A percentile compares a stretch with the other conserved stretches of the same genome.
Evolutionary conservation across 2,329 filamentous ascomycete genomes (phyloP).

Genomic region (Fusarium palustre): DNA sequence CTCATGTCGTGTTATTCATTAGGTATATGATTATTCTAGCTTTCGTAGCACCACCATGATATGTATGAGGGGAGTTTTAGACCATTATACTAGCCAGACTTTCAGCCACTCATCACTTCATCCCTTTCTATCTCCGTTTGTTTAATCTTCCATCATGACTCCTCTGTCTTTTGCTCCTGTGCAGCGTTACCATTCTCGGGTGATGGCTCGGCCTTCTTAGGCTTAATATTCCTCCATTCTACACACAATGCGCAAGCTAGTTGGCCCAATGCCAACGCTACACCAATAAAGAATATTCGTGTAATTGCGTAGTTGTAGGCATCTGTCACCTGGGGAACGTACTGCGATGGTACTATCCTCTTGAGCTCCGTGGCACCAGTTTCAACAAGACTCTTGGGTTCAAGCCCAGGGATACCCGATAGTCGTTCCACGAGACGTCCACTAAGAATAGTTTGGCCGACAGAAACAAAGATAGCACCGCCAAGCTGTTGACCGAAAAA

Average conservation of each 20-base stretch:
- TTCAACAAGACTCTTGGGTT: slow-evolving; percentile 57
- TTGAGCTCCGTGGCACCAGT: slow-evolving; percentile 71
- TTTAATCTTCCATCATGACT: slow-evolving; percentile 25
- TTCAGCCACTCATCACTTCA: neutral
- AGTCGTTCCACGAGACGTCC: slow-evolving; percentile 58
- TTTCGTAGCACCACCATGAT: neutral
- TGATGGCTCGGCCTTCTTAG: slow-evolving; percentile 53
- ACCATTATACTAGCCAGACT: neutral
- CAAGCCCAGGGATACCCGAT: slow-evolving; percentile 56
- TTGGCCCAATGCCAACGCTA: slow-evolving; percentile 66
- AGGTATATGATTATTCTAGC: slow-evolving; percentile 8
- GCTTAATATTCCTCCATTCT: slow-evolving; percentile 76
- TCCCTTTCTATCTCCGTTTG: neutral
- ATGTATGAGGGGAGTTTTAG: neutral
- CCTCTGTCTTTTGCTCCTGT: slow-evolving; percentile 20
- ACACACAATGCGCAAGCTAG: slow-evolving; percentile 69
- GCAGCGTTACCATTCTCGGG: slow-evolving; percentile 2
- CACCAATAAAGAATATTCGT: slow-evolving; percentile 70
- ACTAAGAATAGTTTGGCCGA: slow-evolving; percentile 66
- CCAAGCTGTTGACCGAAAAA: slow-evolving; percentile 71
- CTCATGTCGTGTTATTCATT: neutral
- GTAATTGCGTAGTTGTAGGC: slow-evolving; percentile 75
- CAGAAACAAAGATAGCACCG: slow-evolving; percentile 68
- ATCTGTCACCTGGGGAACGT: slow-evolving; percentile 64
- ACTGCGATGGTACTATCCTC: slow-evolving; percentile 61